A percentile compares a stretch with the other conserved stretches of the same genome.
These are phyloP conservation scores for Tetradesmus lagerheimii DNA, from an alignment of 139 green algal species.

Conservation along the genomic window DNA sequence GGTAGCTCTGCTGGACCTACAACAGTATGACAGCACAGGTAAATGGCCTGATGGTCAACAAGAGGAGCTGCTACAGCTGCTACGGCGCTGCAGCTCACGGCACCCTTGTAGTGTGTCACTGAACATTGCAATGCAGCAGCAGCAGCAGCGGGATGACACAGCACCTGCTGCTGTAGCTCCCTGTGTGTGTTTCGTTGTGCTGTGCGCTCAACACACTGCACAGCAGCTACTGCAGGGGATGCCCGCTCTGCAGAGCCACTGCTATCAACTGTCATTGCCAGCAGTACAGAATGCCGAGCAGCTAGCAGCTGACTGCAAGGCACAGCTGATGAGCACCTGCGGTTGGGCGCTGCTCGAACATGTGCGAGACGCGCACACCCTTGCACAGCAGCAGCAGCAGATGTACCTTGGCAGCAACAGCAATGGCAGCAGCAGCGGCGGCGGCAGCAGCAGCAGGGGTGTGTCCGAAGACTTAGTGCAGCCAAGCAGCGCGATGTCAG, in stretches of 20 bases:
- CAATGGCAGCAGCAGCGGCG: neutral
- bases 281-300: neutral
- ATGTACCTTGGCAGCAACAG: neutral
- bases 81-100: neutral
- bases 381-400: neutral
- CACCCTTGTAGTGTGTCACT: neutral
- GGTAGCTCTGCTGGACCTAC: neutral
- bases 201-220: neutral
- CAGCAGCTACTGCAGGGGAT: neutral
- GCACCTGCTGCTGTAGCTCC: neutral
- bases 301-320: conserved; percentile 14
- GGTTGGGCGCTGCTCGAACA: conserved; percentile 9
- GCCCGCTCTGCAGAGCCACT: neutral
- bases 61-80: neutral
- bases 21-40: conserved; percentile 3
- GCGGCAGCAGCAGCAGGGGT: neutral
- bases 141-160: neutral
- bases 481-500: neutral
- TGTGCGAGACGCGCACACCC: neutral
- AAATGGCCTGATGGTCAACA: neutral
- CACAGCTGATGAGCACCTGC: neutral
- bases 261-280: conserved; percentile 8
- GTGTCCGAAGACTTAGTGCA: too few species aligned
- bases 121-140: neutral
- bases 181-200: conserved; percentile 1